These are phyloP conservation scores for Pseudocercospora crystallina DNA, from an alignment of 2,329 filamentous ascomycete genomes.

Conservation along the genomic window DNA sequence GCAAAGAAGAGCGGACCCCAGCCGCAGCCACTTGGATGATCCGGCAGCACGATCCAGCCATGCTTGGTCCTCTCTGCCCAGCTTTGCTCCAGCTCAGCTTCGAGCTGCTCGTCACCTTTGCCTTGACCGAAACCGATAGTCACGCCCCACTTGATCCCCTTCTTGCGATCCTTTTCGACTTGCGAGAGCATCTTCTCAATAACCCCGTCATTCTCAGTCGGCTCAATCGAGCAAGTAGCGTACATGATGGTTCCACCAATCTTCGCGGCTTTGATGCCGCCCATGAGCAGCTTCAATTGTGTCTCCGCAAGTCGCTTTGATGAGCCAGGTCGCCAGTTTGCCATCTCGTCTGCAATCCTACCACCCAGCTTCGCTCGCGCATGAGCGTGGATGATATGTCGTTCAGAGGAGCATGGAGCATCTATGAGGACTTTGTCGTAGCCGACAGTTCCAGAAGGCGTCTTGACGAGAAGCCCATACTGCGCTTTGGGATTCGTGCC, in stretches of 20 bases:
- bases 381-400: constrained; percentile 40
- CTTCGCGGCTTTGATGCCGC: constrained; percentile 37
- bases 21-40: constrained; percentile 36
- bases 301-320: constrained; percentile 39
- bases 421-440: constrained; percentile 46
- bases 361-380: constrained; percentile 27
- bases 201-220: constrained; percentile 44
- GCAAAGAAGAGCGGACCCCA: constrained; percentile 46
- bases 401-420: constrained; percentile 44
- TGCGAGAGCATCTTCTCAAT: constrained; percentile 37
- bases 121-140: constrained; percentile 29
- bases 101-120: constrained; percentile 16
- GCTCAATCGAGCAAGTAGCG: constrained; percentile 43
- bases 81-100: constrained; percentile 22
- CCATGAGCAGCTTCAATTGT: constrained; percentile 38
- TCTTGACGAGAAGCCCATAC: constrained; percentile 29
- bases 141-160: constrained; percentile 36
- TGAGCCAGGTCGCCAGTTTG: constrained; percentile 38
- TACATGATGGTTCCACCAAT: constrained; percentile 42
- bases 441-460: constrained; percentile 32
- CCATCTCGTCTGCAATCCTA: constrained; percentile 37
- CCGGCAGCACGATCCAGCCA: constrained; percentile 44
- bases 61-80: constrained; percentile 37
- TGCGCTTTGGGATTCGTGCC: constrained; percentile 21
- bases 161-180: constrained; percentile 40